Evolutionary conservation across 192 early-diverging fungal genomes (phyloP).

Genomic region (Coemansia asiatica): DNA sequence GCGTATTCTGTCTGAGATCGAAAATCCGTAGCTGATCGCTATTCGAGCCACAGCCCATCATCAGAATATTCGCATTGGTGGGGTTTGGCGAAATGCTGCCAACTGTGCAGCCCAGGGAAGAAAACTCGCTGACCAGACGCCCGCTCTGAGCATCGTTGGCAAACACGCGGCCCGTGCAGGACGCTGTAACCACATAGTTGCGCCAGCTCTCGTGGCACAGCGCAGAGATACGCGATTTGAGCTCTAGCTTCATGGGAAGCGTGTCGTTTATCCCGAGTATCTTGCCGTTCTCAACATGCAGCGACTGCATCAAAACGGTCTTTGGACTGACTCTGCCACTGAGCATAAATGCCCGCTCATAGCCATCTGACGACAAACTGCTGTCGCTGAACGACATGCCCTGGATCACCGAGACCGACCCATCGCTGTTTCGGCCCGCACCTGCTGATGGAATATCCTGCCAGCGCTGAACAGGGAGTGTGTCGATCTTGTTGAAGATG

Average conservation of each 20-base stretch:
- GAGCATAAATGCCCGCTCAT: conserved; percentile 17
- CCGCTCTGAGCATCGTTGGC: conserved; percentile 24
- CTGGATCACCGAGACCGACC: conserved; percentile 16
- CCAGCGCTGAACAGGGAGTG: neutral
- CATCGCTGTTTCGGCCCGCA: neutral
- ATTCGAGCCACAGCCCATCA: conserved; percentile 20
- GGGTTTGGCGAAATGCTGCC: conserved; percentile 24
- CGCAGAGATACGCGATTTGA: conserved; percentile 27
- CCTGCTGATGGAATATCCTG: neutral
- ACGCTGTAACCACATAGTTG: neutral
- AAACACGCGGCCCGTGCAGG: conserved; percentile 18
- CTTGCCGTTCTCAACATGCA: neutral
- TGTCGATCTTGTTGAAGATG: neutral
- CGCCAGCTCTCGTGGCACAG: conserved; percentile 22
- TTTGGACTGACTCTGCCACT: conserved; percentile 23
- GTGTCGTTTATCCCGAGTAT: neutral
- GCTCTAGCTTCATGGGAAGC: neutral
- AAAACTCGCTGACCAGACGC: conserved; percentile 4
- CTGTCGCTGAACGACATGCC: conserved; percentile 10
- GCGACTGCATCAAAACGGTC: conserved; percentile 14
- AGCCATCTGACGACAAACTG: neutral
- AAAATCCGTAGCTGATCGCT: conserved; percentile 24
- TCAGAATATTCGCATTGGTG: conserved; percentile 18
- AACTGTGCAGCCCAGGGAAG: neutral
- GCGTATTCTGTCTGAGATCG: conserved; percentile 19